A percentile compares a stretch with the other conserved stretches of the same genome.
These are phyloP conservation scores for Hymenoscyphus albidus DNA, from an alignment of 2,329 filamentous ascomycete genomes.

Conservation along the genomic window DNA sequence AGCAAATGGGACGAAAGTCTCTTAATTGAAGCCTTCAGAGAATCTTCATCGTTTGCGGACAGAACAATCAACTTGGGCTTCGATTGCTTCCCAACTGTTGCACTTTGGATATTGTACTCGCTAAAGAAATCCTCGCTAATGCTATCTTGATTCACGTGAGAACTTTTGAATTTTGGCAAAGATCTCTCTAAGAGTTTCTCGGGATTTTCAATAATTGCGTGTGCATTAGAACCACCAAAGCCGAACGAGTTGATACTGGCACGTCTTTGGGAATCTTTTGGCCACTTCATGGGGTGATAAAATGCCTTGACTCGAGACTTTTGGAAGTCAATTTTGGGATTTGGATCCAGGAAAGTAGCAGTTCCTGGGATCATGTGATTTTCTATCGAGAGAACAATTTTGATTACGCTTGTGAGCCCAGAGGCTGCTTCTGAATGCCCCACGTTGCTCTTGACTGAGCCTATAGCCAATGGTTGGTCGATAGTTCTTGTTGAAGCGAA, in stretches of 20 bases:
- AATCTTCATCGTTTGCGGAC: slow-evolving; percentile 25
- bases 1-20: not conserved
- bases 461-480: too few species aligned
- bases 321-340: slow-evolving; percentile 17
- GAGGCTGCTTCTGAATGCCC: slow-evolving; percentile 28
- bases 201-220: not conserved
- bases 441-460: slow-evolving; percentile 26
- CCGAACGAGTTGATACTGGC: slow-evolving; percentile 38
- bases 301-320: too few species aligned
- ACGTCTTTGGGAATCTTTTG: slow-evolving; percentile 39
- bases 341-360: slow-evolving; percentile 11
- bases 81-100: too few species aligned
- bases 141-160: not conserved
- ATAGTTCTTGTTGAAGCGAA: not conserved
- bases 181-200: too few species aligned
- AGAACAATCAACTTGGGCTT: slow-evolving; percentile 12
- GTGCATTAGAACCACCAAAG: slow-evolving; percentile 5
- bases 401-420: slow-evolving; percentile 22
- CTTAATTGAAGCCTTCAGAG: slow-evolving; percentile 26
- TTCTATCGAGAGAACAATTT: slow-evolving; percentile 16
- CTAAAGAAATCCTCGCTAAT: not conserved
- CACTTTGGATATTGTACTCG: not conserved
- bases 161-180: too few species aligned
- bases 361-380: slow-evolving; percentile 36
- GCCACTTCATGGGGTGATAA: slow-evolving; percentile 9